A percentile compares a stretch with the other conserved stretches of the same genome.
These are phyloP conservation scores for Globisporangium abappressorium DNA, from an alignment of 352 stramenopile genomes.

Conservation along the genomic window DNA sequence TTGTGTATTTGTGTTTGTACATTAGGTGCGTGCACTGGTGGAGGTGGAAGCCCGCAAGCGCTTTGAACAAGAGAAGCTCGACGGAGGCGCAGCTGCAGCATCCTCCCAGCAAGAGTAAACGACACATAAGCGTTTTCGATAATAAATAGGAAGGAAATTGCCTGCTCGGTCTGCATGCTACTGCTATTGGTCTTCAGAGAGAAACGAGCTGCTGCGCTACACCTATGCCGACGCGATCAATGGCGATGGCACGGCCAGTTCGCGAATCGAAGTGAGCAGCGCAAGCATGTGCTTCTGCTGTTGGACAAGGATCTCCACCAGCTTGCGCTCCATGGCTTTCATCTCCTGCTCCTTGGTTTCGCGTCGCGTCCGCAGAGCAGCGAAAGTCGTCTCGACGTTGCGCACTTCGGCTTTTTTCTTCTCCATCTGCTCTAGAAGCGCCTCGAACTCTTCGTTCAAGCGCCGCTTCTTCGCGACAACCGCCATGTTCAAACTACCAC, in stretches of 20 bases:
- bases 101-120: conserved; percentile 14
- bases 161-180: neutral
- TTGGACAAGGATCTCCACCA: conserved; percentile 82
- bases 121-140: neutral
- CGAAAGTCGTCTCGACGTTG: conserved; percentile 61
- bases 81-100: neutral
- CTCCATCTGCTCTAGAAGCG: conserved; percentile 68
- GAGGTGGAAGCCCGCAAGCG: conserved; percentile 64
- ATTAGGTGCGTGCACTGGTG: conserved; percentile 45
- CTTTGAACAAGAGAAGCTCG: conserved; percentile 43
- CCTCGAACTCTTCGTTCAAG: conserved; percentile 81
- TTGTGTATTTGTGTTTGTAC: neutral
- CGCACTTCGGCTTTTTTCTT: conserved; percentile 60
- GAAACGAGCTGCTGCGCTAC: neutral
- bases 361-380: conserved; percentile 39
- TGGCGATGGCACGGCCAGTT: conserved; percentile 23
- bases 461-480: conserved; percentile 72
- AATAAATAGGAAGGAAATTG: conserved; percentile 2
- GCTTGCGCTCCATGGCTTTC: conserved; percentile 69
- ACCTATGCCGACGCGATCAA: neutral
- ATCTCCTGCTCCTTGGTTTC: conserved; percentile 81
- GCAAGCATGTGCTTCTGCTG: conserved; percentile 80
- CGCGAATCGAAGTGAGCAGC: conserved; percentile 41
- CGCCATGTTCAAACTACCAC: conserved; percentile 52
- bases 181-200: neutral